These are phyloP conservation scores for Calonectria pseudoreteaudii DNA, from an alignment of 2,329 filamentous ascomycete species.

Conservation along the genomic window DNA sequence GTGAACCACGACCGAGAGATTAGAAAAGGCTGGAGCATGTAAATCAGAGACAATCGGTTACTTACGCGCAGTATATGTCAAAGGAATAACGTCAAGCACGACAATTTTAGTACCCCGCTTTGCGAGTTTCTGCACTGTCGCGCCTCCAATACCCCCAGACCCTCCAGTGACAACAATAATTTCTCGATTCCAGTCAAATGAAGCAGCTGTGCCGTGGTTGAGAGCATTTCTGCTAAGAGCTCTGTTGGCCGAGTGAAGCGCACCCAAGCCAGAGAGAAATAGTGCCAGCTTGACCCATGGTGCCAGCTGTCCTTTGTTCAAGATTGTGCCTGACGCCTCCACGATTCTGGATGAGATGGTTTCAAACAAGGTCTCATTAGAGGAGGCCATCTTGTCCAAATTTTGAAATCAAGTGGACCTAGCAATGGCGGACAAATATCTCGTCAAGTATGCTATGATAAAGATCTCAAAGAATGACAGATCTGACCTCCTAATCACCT, in stretches of 20 bases:
- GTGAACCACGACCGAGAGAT: not conserved
- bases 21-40: not conserved
- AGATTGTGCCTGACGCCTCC: not conserved
- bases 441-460: not conserved
- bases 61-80: not conserved
- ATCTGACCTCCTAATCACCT: not conserved
- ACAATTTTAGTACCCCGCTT: not conserved
- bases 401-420: not conserved
- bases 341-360: not conserved
- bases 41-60: not conserved
- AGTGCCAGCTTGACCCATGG: not conserved
- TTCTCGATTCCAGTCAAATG: not conserved
- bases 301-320: not conserved
- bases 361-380: not conserved
- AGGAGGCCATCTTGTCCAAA: not conserved
- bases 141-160: not conserved
- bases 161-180: not conserved
- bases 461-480: not conserved
- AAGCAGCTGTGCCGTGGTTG: not conserved
- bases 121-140: not conserved
- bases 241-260: not conserved
- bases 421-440: not conserved
- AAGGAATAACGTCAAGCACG: not conserved
- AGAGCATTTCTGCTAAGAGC: not conserved
- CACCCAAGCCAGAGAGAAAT: not conserved